Evolutionary conservation across 345 rosid species (phyloP).

Genomic region (Murraya paniculata): DNA sequence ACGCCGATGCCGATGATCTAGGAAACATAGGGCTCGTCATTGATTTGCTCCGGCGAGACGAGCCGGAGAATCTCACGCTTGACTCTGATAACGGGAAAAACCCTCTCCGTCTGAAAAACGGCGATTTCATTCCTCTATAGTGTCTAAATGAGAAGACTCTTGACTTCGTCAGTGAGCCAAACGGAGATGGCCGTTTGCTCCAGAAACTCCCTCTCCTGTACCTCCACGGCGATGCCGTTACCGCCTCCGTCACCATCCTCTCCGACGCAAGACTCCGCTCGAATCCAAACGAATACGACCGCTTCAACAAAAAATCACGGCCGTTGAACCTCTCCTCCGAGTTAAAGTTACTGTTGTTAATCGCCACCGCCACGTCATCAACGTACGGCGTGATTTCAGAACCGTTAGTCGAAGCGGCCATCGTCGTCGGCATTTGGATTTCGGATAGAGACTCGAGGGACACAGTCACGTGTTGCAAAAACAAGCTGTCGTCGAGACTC

Average conservation of each 20-base stretch:
- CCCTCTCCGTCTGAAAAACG: conserved; percentile 60
- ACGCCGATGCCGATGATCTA: conserved; percentile 35
- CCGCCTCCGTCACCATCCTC: conserved; percentile 63
- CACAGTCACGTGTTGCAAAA: conserved; percentile 22
- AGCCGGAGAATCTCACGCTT: conserved; percentile 47
- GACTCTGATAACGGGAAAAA: conserved; percentile 76
- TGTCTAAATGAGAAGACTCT: conserved; percentile 77
- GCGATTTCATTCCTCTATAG: conserved; percentile 68
- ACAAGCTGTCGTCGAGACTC: conserved; percentile 55
- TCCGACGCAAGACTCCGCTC: conserved; percentile 73
- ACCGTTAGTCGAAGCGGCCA: conserved; percentile 10
- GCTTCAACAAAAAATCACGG: conserved; percentile 44
- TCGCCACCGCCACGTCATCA: conserved; percentile 49
- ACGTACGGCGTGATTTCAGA: conserved; percentile 44
- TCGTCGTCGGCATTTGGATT: conserved; percentile 3
- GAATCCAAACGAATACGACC: conserved; percentile 82
- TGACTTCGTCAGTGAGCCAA: conserved; percentile 64
- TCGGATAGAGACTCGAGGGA: conserved; percentile 31
- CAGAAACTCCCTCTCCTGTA: conserved; percentile 70
- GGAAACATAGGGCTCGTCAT: conserved; percentile 81
- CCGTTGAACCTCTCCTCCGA: conserved; percentile 52
- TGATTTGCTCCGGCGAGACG: conserved; percentile 65
- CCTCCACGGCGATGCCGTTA: conserved; percentile 82
- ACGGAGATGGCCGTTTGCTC: conserved; percentile 85
- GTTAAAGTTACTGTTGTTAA: conserved; percentile 13